phyloP scores from a whole-genome alignment of 345 rosid species.

The Salix viminalis region DNA sequence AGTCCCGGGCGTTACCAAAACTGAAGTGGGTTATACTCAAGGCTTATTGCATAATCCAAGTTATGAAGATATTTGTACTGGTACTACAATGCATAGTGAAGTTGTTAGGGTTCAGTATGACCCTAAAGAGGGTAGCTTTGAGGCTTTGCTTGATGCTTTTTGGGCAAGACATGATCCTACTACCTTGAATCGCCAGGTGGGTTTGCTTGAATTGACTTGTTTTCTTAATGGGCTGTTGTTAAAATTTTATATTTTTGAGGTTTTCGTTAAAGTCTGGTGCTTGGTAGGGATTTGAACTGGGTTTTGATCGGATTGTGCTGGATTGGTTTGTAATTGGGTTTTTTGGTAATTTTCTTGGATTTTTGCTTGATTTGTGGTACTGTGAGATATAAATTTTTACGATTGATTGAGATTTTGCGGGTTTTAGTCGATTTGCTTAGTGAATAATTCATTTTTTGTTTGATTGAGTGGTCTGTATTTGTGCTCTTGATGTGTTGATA shows the following conservation, averaged over 20 bases:
- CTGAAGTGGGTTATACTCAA: constrained; percentile 83
- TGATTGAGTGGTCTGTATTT: neutral
- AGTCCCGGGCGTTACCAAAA: constrained; percentile 64
- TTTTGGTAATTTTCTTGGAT: neutral
- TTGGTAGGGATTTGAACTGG: neutral
- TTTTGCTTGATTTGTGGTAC: neutral
- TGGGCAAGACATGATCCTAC: constrained; percentile 96
- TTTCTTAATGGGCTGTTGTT: neutral
- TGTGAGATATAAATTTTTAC: neutral
- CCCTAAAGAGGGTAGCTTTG: constrained; percentile 66
- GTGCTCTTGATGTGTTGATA: neutral
- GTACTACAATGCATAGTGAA: constrained; percentile 63
- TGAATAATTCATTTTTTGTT: neutral
- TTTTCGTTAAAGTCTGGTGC: neutral
- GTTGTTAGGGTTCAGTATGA: constrained; percentile 87
- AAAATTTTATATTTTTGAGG: neutral
- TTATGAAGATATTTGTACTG: constrained; percentile 79
- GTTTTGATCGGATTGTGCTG: neutral
- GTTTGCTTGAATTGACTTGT: neutral
- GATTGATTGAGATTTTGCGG: neutral
- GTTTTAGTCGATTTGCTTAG: neutral
- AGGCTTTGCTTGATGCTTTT: constrained; percentile 66
- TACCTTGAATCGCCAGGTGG: constrained; percentile 85
- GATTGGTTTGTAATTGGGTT: neutral
- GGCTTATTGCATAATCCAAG: constrained; percentile 59